Evolutionary conservation across 2,329 filamentous ascomycete species (phyloP), one percentile per base, ranked within the genome.

Genomic region (Colletotrichum echinochloae): DNA sequence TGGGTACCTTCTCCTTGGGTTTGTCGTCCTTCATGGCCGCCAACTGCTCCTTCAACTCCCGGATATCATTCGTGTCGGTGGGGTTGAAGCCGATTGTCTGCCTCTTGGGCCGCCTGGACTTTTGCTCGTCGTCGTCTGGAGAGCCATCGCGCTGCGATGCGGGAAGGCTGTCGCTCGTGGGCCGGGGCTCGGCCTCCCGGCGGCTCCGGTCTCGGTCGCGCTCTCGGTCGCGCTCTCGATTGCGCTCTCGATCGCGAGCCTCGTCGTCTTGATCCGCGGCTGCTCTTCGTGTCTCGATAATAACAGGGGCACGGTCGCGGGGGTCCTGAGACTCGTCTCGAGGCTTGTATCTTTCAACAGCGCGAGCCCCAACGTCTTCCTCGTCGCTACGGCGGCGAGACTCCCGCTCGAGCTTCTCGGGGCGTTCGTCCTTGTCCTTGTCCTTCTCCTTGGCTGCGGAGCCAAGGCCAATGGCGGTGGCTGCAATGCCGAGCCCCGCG

Each of bases 51-150:
- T 87, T 86, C 51, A 88, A 77, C 12, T 84, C 83, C 66, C 81
- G 82, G 20, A 89, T 73, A 20, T 85, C 84, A 37, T 81, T 82
- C 3, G 86, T 81, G 73, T 89, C 84, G 35, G 85, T 89, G 7
- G 87, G 87, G 67, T 88, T 81, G 71, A 89, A 89, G 1, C 79
- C 80, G 51, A 78, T 77, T 0, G 84, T 80, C 44, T 78, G 74
- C 20, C 80, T 81, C 30, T 75, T 75, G 8, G 82, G 81, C 51
- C 85, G 82, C 23, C 79, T 78, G 11, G 77, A 71, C 59, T 78
- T 77, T 64, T 80, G 82, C n/a, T 75, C 78, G 46, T 84, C 80
- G 33, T 81, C 82, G 33, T 85, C 83, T 0, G 80, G 77, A 3
- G 85, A 85, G 65, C 81, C 78, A 4, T 83, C 85, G 77, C 72